A percentile compares a stretch with the other conserved stretches of the same genome.
Evolutionary conservation across 306 rosid genomes (phyloP).

Genomic region (Spatholobus suberectus): DNA sequence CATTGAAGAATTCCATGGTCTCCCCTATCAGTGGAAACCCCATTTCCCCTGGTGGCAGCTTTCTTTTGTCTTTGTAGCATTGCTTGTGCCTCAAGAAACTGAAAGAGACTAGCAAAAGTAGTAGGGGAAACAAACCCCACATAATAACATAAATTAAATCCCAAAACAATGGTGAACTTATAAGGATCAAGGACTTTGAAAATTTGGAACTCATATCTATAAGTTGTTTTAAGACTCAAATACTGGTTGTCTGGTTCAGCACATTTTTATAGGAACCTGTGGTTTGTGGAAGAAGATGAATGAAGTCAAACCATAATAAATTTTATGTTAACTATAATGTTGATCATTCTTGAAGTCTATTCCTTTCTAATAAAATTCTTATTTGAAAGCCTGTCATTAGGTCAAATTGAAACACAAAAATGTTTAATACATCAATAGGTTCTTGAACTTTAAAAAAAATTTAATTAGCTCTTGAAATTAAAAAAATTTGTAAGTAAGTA

Average conservation of each 20-base stretch:
- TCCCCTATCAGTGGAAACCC: conserved; percentile 84
- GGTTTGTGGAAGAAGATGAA: conserved; percentile 32
- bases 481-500: too few species aligned
- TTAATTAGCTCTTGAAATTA: too few species aligned
- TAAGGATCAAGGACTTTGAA: conserved; percentile 21
- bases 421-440: too few species aligned
- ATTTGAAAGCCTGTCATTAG: conserved; percentile 33
- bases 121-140: conserved; percentile 45
- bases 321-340: conserved; percentile 33
- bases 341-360: conserved; percentile 47
- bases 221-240: conserved; percentile 24
- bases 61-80: conserved; percentile 39
- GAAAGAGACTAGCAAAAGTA: conserved; percentile 38
- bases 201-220: conserved; percentile 10
- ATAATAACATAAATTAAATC: conserved; percentile 33
- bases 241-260: not conserved
- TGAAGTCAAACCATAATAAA: conserved; percentile 38
- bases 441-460: too few species aligned
- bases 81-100: conserved; percentile 49
- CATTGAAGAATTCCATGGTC: conserved; percentile 81
- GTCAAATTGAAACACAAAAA: conserved; percentile 14
- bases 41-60: conserved; percentile 76
- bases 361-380: conserved; percentile 14
- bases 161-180: conserved; percentile 47
- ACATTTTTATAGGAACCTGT: conserved; percentile 46